Evolutionary conservation across 2,329 filamentous ascomycete species (phyloP).

Genomic region (Balansia obtecta): DNA sequence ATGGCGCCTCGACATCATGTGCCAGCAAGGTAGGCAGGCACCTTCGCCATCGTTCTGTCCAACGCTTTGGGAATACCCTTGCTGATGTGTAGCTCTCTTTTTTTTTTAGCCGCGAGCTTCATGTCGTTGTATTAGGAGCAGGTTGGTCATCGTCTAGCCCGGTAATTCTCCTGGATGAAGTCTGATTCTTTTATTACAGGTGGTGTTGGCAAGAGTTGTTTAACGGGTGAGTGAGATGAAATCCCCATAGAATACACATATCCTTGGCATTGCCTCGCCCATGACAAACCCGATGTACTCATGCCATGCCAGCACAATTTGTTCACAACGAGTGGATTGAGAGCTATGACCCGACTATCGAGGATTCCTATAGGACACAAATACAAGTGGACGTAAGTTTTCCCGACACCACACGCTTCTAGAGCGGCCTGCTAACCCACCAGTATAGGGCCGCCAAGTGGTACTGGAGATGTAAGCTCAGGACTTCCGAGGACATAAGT

Average conservation of each 20-base stretch:
- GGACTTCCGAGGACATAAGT: constrained; percentile 8
- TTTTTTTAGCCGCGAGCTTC: constrained; percentile 56
- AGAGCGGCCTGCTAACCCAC: background rate
- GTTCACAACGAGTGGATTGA: constrained; percentile 93
- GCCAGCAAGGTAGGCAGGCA: constrained; percentile 5
- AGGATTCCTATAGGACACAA: constrained; percentile 65
- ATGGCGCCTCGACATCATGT: constrained; percentile 10
- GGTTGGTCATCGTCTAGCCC: constrained; percentile 34
- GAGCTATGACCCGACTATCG: constrained; percentile 69
- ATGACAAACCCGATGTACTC: background rate
- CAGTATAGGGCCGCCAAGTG: constrained; percentile 64
- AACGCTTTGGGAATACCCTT: background rate
- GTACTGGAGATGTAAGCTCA: constrained; percentile 73
- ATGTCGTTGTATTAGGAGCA: constrained; percentile 72
- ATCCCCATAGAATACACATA: background rate
- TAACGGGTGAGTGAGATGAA: constrained; percentile 53
- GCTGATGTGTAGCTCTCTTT: background rate
- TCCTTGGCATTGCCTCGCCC: background rate
- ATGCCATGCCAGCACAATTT: constrained; percentile 57
- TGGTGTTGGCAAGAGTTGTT: constrained; percentile 84
- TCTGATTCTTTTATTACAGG: constrained; percentile 37
- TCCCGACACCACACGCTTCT: no score
- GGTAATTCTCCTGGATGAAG: constrained; percentile 4
- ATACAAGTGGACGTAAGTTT: constrained; percentile 70
- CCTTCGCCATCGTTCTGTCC: background rate